Evolutionary conservation across 306 rosid species (phyloP).

Genomic region (Coriaria nepalensis): DNA sequence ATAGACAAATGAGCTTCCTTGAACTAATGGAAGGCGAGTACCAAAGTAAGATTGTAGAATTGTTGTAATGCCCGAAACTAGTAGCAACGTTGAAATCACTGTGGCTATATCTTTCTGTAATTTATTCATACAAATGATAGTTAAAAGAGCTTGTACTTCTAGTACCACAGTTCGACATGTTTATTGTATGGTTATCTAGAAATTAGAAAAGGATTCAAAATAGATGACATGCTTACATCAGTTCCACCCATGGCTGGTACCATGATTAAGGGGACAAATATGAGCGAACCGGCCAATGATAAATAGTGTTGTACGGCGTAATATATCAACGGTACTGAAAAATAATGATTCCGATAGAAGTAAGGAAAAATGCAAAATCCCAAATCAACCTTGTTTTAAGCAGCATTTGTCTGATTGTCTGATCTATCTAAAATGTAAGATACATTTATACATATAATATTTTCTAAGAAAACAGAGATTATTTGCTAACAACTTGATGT

Average conservation of each 20-base stretch:
- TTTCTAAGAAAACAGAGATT: too few relatives aligned
- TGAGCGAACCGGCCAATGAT: conserved; percentile 82
- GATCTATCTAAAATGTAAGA: too few relatives aligned
- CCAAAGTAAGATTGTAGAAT: conserved; percentile 76
- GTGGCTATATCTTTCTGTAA: conserved; percentile 79
- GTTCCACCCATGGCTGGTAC: conserved; percentile 82
- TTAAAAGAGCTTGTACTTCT: conserved; percentile 10
- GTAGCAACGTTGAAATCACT: conserved; percentile 73
- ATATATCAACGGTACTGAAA: conserved; percentile 58
- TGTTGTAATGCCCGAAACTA: conserved; percentile 79
- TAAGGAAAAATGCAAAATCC: conserved; percentile 6
- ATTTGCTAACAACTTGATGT: too few relatives aligned
- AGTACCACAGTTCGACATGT: not conserved
- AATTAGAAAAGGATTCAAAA: conserved; percentile 13
- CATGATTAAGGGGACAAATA: conserved; percentile 61
- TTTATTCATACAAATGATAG: too few relatives aligned
- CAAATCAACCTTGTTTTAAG: not conserved
- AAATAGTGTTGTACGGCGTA: conserved; percentile 86
- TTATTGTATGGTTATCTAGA: not conserved
- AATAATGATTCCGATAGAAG: conserved; percentile 16
- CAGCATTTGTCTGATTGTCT: too few relatives aligned
- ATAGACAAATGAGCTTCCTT: conserved; percentile 92
- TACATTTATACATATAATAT: too few relatives aligned
- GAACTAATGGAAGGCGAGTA: conserved; percentile 85
- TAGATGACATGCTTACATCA: conserved; percentile 44